Base-by-base conservation (phyloP, 2,329 filamentous ascomycete genomes). In the Eurotiales sp. region DNA sequence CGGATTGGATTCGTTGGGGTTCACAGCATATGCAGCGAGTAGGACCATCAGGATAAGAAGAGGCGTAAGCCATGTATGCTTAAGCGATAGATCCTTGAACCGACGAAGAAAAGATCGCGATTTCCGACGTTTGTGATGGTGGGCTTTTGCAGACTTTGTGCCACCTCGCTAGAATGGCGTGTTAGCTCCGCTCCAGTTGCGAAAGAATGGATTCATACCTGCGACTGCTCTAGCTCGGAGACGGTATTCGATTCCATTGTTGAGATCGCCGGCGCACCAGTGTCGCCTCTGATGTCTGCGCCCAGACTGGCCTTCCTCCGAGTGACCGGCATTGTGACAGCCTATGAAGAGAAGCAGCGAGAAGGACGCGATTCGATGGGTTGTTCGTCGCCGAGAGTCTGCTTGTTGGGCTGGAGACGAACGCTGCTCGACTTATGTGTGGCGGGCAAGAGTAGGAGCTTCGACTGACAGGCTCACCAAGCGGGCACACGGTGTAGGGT, bases 1-100 rank as follows among this genome's bases (percentile, higher is more conserved):
- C 11, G 87, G 87, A 69, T 96, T 96, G 52, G 85, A 83, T 55
- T 85, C 77, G 60, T 80, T 83, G 4, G 91, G 92, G 66, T 90
- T 86, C 64, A 88, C 67, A 58, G 83, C 82, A 72, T 92, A 96
- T 55, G 83, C 77, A 45, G 77, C 71, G 54, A 88, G 72, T 64
- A 91, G 77, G 64, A 84, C 61, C 53, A 78, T 55, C 52, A 89
- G 71, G 53, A 95, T 72, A 58, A 87, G 68, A 53, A 93, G 79
- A 21, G 92, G 91, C 45, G 79, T 75, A 15, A 84, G 65, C 82
- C 82, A 85, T 23, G 82, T 85, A 63, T 84, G 80, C 51, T 69
- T 71, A 44, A 74, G 58, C 42, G 70, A 71, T 22, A 61, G 56
- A 46, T 69, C 64, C 53, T 72, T 73, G 61, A 69, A 75, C 50